Evolutionary conservation across 2,329 filamentous ascomycete species (phyloP), one percentile per base, ranked within the genome.

Genomic region (Trichoderma hamatum): DNA sequence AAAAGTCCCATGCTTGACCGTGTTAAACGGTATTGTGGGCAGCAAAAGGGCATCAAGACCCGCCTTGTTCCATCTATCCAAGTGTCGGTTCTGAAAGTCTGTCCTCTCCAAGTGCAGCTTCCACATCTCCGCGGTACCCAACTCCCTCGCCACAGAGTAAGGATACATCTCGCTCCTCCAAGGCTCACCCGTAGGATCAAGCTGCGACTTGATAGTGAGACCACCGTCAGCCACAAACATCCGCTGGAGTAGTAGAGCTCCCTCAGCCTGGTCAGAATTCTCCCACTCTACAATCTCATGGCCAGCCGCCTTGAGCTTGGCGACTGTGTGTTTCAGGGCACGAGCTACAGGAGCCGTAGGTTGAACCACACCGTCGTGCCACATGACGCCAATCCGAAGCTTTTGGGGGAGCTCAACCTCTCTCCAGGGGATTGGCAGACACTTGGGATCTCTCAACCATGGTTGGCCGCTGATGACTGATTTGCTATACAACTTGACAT

Each of bases 291-390:
- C 74, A 0, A 90, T 70, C 6, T 86, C 82, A 72, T 89, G 81
- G 1, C 84, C 85, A 0, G 82, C 80, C 0, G 74, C 76, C 49
- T 78, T 73, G 16, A 90, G 78, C 60, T 76, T 81, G 2, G 79
- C 76, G 0, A 81, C 82, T 0, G 86, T 78, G 6, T 80, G 76
- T 3, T 79, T 76, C 11, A 92, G 76, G 1, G 87, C 89, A 6
- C 89, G 82, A 0, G 82, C 78, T 3, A 92, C 83, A 0, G 90
- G 90, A 3, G 90, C 89, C 63, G 91, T 90, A 0, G 90, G 90
- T 6, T 78, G 82, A 5, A 91, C 89, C 61, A 89, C 82, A 11
- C 85, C 86, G 75, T 92, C 90, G 76, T 89, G 81, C 84, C 85
- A 88, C 77, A 92, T 82, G 36, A 92, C 84, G 5, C 82, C 90